Conservation (phyloP, 192 early-diverging fungal genomes). For the Backusella mclennaniae region DNA sequence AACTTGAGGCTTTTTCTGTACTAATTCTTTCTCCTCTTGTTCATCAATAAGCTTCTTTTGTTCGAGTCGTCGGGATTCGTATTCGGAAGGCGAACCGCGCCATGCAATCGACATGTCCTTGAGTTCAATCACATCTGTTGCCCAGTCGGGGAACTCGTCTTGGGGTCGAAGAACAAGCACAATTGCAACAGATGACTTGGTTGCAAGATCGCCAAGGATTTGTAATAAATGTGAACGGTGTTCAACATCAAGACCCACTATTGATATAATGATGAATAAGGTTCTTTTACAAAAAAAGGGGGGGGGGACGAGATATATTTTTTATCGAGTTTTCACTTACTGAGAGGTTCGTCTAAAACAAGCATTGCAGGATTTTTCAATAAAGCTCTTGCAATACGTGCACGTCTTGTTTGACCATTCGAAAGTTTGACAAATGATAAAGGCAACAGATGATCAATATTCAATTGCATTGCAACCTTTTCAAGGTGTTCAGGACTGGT, state of each 20-base stretch:
- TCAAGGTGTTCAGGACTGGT: constrained; percentile 1
- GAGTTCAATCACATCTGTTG: constrained; percentile 50
- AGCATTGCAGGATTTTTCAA: constrained; percentile 28
- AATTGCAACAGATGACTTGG: constrained; percentile 12
- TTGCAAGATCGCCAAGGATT: constrained; percentile 28
- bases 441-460: constrained; percentile 25
- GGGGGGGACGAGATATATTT: background rate
- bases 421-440: constrained; percentile 46
- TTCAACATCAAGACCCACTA: constrained; percentile 54
- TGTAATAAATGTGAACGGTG: constrained; percentile 40
- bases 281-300: background rate
- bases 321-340: constrained; percentile 28
- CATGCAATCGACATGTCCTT: constrained; percentile 35
- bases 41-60: constrained; percentile 3
- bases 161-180: constrained; percentile 53
- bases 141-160: constrained; percentile 51
- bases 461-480: constrained; percentile 25
- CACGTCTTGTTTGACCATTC: constrained; percentile 48
- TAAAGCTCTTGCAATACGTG: constrained; percentile 42
- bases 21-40: constrained; percentile 25
- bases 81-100: constrained; percentile 36
- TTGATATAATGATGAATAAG: background rate
- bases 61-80: constrained; percentile 6
- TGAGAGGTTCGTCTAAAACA: constrained; percentile 56
- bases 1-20: constrained; percentile 13